Evolutionary conservation across 208 protist genomes (phyloP).

Genomic region (Crithidia expoeki): DNA sequence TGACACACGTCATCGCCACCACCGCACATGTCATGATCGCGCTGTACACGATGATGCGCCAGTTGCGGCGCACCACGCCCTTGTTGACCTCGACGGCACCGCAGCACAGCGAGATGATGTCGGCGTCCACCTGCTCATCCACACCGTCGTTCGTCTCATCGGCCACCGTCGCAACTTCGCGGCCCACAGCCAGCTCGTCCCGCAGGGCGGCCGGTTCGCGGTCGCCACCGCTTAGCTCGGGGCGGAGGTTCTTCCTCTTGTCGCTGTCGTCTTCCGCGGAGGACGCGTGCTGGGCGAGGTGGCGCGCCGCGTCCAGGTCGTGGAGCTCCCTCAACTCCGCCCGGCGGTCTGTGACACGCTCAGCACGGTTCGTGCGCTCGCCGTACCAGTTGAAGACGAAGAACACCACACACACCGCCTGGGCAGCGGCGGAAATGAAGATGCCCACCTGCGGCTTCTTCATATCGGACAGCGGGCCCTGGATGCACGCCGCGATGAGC

Average conservation of each 20-base stretch:
- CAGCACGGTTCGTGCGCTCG: slow-evolving; percentile 37
- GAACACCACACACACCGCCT: slow-evolving; percentile 48
- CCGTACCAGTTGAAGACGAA: slow-evolving; percentile 73
- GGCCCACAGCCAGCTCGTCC: slow-evolving; percentile 1
- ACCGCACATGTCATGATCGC: slow-evolving; percentile 45
- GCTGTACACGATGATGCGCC: slow-evolving; percentile 48
- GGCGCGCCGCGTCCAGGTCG: background rate
- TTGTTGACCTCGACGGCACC: slow-evolving; percentile 59
- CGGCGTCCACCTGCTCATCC: background rate
- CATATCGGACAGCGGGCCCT: slow-evolving; percentile 63
- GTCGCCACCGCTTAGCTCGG: background rate
- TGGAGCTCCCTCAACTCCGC: background rate
- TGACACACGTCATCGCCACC: slow-evolving; percentile 39
- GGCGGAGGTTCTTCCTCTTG: slow-evolving; percentile 2
- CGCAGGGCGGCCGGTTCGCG: background rate
- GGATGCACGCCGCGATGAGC: slow-evolving; percentile 44
- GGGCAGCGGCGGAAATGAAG: slow-evolving; percentile 53
- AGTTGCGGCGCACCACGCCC: slow-evolving; percentile 53
- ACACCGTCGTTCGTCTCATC: slow-evolving; percentile 1
- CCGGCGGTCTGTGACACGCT: background rate
- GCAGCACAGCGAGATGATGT: slow-evolving; percentile 19
- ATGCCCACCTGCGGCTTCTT: slow-evolving; percentile 38
- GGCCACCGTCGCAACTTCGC: background rate
- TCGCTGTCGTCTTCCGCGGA: background rate
- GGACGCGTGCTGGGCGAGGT: background rate